Base-by-base conservation (phyloP, 345 rosid genomes). In the Linum trigynum region DNA sequence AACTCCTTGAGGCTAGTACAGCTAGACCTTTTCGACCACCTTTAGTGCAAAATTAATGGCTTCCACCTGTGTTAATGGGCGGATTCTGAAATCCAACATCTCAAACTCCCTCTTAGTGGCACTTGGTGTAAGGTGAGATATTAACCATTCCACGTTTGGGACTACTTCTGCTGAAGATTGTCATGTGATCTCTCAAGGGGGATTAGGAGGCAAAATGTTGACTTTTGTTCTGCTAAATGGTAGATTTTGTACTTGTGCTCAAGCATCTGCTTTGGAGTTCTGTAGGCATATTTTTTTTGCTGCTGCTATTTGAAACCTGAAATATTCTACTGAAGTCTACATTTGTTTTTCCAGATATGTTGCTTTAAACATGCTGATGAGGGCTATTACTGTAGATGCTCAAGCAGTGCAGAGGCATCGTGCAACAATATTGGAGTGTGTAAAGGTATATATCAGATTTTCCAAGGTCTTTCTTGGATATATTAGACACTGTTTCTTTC, bases 401-500 rank as follows among this genome's bases (percentile, higher is more conserved):
- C 96, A 88, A 85, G 97, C 99, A 36, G 91, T 94, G 69, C 97
- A 94, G 74, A 88, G 97, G 79, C 97, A 94, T 71, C 85, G 97
- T 65, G 95, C 83, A 55, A 94, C 96, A 11, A 88, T 94, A 64
- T 81, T 94, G 85, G 97, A 94, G 82, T 94, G 99, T 81, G 99
- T 94, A 50, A 94, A 94, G 97, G 99, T 94, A 84, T 67, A 71
- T 37, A 39, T 56, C 48, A 48, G 53, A 10, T 9, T 48, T 48
- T 48, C 11, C 53, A 12, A 48, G 11, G 53, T 6, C 11, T 6
- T 15, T 48, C 14, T 10, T 6, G 14, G 8, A 48, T 15, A 48
- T 14, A 10, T 48, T 48, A 48, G 53, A 48, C 14, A 48, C 53
- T 48, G 12, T 48, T 48, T 15, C 14, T 12, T 48, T 10, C 3